These are phyloP conservation scores for Daucus carota DNA, from an alignment of 129 eudicot genomes.

Conservation along the genomic window DH1_v3.0 NC_030383.2:830001-830500, in stretches of 20 bases:
- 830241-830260: constrained; percentile 79
- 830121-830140: constrained; percentile 47
- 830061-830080: not conserved
- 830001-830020: not conserved
- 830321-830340: constrained; percentile 88
- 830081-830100: not conserved
- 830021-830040: not conserved
- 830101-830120: not conserved
- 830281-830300: constrained; percentile 69
- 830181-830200: constrained; percentile 93
- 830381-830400: constrained; percentile 72
- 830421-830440: constrained; percentile 87
- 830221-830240: constrained; percentile 98
- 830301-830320: constrained; percentile 93
- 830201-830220: constrained; percentile 93
- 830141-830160: constrained; percentile 70
- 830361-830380: constrained; percentile 87
- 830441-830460: constrained; percentile 77
- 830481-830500: constrained; percentile 91
- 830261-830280: constrained; percentile 69
- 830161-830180: constrained; percentile 66
- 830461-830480: constrained; percentile 91
- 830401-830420: constrained; percentile 94
- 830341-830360: constrained; percentile 94
- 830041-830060: not conserved